Conservation (phyloP, 257 asterid species). For the Solanum chilense region DNA sequence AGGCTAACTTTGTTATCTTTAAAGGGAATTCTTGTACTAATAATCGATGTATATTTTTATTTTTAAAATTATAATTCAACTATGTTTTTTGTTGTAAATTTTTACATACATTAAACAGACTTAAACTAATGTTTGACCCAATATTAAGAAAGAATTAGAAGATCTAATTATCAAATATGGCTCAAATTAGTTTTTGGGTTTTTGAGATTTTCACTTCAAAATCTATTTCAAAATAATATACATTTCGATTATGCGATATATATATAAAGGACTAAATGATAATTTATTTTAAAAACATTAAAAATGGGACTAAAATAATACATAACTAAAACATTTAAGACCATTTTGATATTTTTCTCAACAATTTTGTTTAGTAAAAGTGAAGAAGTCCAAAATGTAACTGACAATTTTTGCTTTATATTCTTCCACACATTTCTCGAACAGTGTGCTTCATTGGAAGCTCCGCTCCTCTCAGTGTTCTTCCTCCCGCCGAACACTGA, state of each 20-base stretch:
- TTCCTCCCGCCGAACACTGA: neutral
- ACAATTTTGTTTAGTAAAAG: neutral
- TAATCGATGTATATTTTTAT: too few relatives aligned
- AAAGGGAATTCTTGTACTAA: neutral
- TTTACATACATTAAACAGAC: neutral
- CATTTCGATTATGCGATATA: too few relatives aligned
- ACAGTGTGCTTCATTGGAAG: neutral
- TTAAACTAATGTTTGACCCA: neutral
- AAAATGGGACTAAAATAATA: too few relatives aligned
- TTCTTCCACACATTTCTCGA: neutral
- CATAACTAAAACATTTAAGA: too few relatives aligned
- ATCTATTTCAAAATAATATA: too few relatives aligned
- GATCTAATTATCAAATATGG: neutral
- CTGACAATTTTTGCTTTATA: neutral
- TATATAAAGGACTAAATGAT: neutral
- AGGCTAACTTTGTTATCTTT: neutral
- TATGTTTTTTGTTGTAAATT: too few relatives aligned
- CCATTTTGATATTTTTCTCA: neutral
- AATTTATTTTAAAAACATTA: neutral
- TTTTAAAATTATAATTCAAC: too few relatives aligned
- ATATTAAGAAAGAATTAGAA: too few relatives aligned
- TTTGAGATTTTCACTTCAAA: too few relatives aligned
- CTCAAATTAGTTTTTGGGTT: too few relatives aligned
- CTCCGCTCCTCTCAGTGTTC: neutral
- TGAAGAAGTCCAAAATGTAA: neutral